phyloP scores from a whole-genome alignment of 1,284 basidiomycete species.

The Microbotryum saponariae region DNA sequence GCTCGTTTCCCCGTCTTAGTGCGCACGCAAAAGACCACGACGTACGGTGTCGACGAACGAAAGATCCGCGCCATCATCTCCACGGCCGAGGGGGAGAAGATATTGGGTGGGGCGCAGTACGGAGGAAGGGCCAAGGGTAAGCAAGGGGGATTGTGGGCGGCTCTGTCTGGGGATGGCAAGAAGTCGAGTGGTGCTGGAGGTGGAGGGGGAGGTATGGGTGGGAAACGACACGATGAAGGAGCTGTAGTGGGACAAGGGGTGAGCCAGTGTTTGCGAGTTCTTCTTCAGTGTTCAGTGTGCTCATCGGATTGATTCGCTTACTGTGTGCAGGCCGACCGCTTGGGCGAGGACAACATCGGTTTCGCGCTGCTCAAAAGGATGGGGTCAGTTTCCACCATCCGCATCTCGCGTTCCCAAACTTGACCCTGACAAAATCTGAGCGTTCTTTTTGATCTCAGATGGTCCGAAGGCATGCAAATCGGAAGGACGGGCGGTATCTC shows the following conservation, averaged over 20 bases:
- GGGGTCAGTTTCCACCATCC: slow-evolving; percentile 45
- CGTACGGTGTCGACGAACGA: slow-evolving; percentile 19
- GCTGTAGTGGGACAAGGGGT: slow-evolving; percentile 29
- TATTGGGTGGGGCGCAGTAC: slow-evolving; percentile 44
- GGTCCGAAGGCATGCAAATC: slow-evolving; percentile 30
- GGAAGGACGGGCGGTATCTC: slow-evolving; percentile 21
- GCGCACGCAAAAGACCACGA: slow-evolving; percentile 18
- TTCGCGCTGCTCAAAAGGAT: slow-evolving; percentile 66
- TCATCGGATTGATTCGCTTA: slow-evolving; percentile 59
- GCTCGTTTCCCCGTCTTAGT: slow-evolving; percentile 44
- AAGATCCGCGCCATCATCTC: slow-evolving; percentile 23
- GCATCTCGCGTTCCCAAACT: neutral
- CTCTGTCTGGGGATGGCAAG: slow-evolving; percentile 52
- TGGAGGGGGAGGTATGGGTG: slow-evolving; percentile 5
- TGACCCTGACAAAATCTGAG: neutral
- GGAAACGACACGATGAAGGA: slow-evolving; percentile 19
- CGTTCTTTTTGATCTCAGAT: slow-evolving; percentile 8
- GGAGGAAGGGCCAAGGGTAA: slow-evolving; percentile 47
- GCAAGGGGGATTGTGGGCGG: slow-evolving; percentile 26
- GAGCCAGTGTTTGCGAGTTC: neutral
- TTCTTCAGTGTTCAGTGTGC: neutral
- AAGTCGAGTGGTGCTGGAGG: slow-evolving; percentile 36
- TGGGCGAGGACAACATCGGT: slow-evolving; percentile 60
- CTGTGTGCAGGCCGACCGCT: slow-evolving; percentile 67
- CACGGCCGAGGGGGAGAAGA: slow-evolving; percentile 41